These are phyloP conservation scores for Setaria viridis DNA, from an alignment of 202 grass and related monocot species.

Conservation along the genomic window DNA sequence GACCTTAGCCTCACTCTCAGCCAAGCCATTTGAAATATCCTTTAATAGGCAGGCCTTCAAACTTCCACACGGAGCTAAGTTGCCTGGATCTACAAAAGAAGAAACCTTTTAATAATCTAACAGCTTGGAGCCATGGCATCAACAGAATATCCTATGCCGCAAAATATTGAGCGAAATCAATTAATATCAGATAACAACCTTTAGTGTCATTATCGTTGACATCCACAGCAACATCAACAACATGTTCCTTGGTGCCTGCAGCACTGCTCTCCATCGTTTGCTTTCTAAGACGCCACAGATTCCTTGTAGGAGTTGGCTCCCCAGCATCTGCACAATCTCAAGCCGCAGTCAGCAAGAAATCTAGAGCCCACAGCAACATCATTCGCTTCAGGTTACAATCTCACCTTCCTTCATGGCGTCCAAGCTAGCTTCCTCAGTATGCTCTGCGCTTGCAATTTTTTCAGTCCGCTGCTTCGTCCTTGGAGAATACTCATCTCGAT, in stretches of 20 bases:
- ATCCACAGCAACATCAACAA: not conserved
- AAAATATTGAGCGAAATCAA: not conserved
- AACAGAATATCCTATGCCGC: not conserved
- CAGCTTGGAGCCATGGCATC: not conserved
- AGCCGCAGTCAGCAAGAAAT: not conserved
- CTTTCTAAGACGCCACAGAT: slow-evolving; percentile 27
- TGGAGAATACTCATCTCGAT: not conserved
- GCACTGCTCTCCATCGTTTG: not conserved
- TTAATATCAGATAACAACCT: slow-evolving; percentile 36
- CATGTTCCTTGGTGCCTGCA: not conserved
- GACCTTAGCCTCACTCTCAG: not conserved
- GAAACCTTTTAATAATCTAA: not conserved
- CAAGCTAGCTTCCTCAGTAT: not conserved
- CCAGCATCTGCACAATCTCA: not conserved
- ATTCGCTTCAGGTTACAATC: not conserved
- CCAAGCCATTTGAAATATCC: slow-evolving; percentile 6
- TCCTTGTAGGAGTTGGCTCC: not conserved
- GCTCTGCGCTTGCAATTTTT: not conserved
- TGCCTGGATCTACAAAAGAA: not conserved
- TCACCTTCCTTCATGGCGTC: not conserved
- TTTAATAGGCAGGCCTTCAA: not conserved
- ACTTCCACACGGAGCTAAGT: not conserved
- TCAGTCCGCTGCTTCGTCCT: not conserved
- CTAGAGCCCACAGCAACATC: not conserved
- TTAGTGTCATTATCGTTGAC: not conserved